Base-by-base conservation (phyloP, 2,329 filamentous ascomycete genomes). In the Calonectria henricotiae region DNA sequence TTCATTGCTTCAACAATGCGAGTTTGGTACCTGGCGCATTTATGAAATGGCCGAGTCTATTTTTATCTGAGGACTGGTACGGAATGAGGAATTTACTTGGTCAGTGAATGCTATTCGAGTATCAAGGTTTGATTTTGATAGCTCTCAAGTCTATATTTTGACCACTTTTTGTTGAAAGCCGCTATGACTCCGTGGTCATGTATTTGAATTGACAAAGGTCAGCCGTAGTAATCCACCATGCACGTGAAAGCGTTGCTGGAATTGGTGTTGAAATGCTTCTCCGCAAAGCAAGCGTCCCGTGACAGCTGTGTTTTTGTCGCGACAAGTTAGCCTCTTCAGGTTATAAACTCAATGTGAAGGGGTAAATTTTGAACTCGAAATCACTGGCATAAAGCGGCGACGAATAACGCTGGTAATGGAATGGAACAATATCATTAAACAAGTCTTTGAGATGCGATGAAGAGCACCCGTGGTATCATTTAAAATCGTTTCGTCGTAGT, bases 201-300 rank as follows among this genome's bases (percentile, higher is more conserved):
- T 5, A 23, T 5, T 44, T 44, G 41, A 15, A 4, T 15, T 23
- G 9, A 32, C 17, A 17, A 13, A 4, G 20, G n/a, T 11, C 20
- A 17, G 32, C 20, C 32, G 20, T 4, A 37, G n/a, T n/a, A 23
- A 39, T 8, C 27, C 8, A 15, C 4, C 3, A 27, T 27, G 20
- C 51, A 58, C n/a, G 51, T 58, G 51, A 58, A 58, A 39, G 51
- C 1, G 51, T n/a, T 30, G 11, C 3, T 39, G 20, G 35, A 58
- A 55, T 55, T 13, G n/a, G 20, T 25, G 12, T 7, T 12, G 13
- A 15, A 13, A 23, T 17, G 13, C 37, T 23, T 55, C 32, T 20
- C 11, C 2, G 6, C 0, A 55, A 55, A 55, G 51, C 51, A 23
- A 44, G 17, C 7, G 7, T 20, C 15, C 7, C 17, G 17, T n/a